Conservation (phyloP, 148 eudicot species). For the Nyssa sinensis region DNA sequence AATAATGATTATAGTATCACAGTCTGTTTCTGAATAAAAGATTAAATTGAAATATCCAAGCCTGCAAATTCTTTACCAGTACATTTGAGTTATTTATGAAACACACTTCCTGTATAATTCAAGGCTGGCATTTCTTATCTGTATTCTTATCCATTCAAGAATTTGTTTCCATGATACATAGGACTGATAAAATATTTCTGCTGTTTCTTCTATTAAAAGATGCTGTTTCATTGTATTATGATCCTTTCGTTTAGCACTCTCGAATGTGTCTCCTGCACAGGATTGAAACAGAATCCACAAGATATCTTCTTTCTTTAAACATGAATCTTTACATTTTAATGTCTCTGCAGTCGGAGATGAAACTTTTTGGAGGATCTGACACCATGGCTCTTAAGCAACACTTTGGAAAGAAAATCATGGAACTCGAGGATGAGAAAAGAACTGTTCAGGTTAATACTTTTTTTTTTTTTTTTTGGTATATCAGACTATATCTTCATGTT, state of each 20-base stretch:
- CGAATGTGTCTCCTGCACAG: background rate
- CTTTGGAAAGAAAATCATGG: constrained; percentile 89
- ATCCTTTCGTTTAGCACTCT: background rate
- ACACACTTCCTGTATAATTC: background rate
- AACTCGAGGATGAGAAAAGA: constrained; percentile 97
- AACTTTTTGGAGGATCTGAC: constrained; percentile 79
- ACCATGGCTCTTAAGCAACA: constrained; percentile 94
- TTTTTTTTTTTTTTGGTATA: too few relatives aligned
- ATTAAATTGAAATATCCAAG: background rate
- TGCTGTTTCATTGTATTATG: constrained; percentile 4
- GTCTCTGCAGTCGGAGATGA: constrained; percentile 93
- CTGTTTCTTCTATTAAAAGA: background rate
- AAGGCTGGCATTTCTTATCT: background rate
- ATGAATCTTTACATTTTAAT: background rate
- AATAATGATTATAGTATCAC: background rate
- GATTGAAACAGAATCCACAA: background rate
- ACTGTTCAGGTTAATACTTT: constrained; percentile 66
- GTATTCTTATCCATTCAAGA: background rate
- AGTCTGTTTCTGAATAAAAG: background rate
- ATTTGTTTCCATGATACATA: background rate
- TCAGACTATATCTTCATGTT: background rate
- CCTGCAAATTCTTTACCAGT: background rate
- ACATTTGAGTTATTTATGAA: background rate
- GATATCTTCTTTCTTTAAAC: background rate
- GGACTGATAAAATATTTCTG: background rate